Base-by-base conservation (phyloP, 2,329 filamentous ascomycete species). In the Cordyceps cicadae region DNA sequence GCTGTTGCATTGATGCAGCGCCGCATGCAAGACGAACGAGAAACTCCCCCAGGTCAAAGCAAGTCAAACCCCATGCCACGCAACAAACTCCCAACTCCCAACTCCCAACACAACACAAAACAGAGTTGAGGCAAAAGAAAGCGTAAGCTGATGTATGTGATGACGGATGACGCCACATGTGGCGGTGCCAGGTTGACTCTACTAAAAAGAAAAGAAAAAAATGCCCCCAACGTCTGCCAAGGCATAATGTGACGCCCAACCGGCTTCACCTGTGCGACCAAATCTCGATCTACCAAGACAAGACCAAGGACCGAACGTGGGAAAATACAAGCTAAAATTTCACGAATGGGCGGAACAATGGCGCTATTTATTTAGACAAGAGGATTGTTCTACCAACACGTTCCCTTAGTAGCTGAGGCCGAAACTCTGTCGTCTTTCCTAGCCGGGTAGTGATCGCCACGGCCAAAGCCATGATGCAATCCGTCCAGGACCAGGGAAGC, bases 131-230 rank as follows among this genome's bases (percentile, higher is more conserved):
- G 29, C 29, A 29, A 29, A 29, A 8, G 7, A 29, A 29, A 24
- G 24, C 24, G 24, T 4, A 24, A 24, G 24, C 3, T 24, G 24
- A 24, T 24, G 24, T 3, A 24, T 24, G 29, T 5, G 29, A 29
- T 29, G 29, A 29, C 29, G 29, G 54, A 57, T 50, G 54, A 57
- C 54, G 54, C 54, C 54, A 57, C 54, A 57, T 29, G 54, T 57
- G 54, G 54, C 54, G 29, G 54, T 57, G 54, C 45, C 32, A 3
- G 15, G 32, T 46, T 46, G n/a, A n/a, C n/a, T n/a, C n/a, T n/a
- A n/a, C n/a, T 48, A 24, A 4, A 2, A 24, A 2, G 24, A 4
- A 3, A 2, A 24, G 4, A 24, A 24, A 24, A 24, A 24, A 4
- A 24, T 3, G 24, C 24, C 24, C 24, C 29, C 29, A 41, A 26